Base-by-base conservation (phyloP, 2,329 filamentous ascomycete genomes). In the Penicillium sumatraense region DNA sequence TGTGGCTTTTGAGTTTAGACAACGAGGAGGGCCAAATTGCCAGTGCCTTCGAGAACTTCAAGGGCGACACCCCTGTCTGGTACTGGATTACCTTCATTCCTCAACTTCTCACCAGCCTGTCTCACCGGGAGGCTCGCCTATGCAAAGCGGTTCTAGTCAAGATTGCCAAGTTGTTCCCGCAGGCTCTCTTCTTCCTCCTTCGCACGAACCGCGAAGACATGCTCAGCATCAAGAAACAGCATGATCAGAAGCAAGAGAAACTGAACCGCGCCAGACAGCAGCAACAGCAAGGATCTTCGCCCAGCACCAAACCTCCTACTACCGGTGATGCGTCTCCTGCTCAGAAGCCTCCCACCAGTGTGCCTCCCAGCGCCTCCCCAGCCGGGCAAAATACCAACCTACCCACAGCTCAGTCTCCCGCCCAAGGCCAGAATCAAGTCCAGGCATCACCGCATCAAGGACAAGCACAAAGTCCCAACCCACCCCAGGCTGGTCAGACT, bases 1-100 rank as follows among this genome's bases (percentile, higher is more conserved):
- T 99, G 46, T 99, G 95, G 95, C 82, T 99, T 42, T 83, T 99
- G 41, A 98, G 93, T 74, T 81, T 99, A 62, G 95, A 99, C 69
- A 92, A 97, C 68, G 82, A 90, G 0, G 91, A 91, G 69, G 91
- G 91, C 11, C 88, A 85, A 33, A 88, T 99, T 57, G 89, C 91
- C 0, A 82, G 86, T 65, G 91, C 93, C 11, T 99, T 97, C 63
- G 91, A 96, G 62, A 91, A 93, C 64, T 99, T 95, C 79, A 97
- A 98, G 80, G 95, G 95, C 49, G 96, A 99, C 65, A 96, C 92
- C 2, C 92, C 93, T 0, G 91, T 96, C 11, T 99, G 95, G 95
- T 99, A 98, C 77, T 99, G 95, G 95, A 97, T 98, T 64, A 98
- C 93, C 0, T 99, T 96, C 72, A 98, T 99, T 60, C 95, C 95